A percentile compares a stretch with the other conserved stretches of the same genome.
These are phyloP conservation scores for Hymenoscyphus occultus DNA, from an alignment of 2,329 filamentous ascomycete species.

Conservation along the genomic window DNA sequence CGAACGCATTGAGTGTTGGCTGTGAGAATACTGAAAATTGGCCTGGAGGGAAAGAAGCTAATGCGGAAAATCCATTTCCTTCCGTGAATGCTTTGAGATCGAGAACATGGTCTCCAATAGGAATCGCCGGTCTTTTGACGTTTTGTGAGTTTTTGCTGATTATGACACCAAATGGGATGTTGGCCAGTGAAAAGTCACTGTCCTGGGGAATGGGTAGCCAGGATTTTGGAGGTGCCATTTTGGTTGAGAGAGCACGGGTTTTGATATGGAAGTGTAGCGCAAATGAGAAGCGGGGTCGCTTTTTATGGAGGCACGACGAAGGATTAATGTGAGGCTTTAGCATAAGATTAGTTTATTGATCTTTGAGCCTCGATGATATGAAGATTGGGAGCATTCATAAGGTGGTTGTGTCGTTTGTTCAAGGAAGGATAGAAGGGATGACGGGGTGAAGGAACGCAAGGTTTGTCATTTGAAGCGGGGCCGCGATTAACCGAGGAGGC, in stretches of 20 bases:
- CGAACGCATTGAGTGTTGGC: conserved; percentile 69
- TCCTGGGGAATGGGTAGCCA: conserved; percentile 34
- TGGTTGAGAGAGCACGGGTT: conserved; percentile 12
- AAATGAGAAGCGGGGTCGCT: not conserved
- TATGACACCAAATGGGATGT: conserved; percentile 76
- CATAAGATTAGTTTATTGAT: not conserved
- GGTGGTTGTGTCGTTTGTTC: not conserved
- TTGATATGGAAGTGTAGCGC: conserved; percentile 3
- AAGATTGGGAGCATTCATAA: not conserved
- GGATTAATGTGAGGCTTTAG: not conserved
- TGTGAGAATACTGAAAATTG: conserved; percentile 61
- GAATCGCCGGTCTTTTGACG: conserved; percentile 57
- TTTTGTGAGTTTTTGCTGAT: conserved; percentile 45
- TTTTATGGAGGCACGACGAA: not conserved
- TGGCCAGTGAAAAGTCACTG: conserved; percentile 63
- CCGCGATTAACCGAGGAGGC: not conserved
- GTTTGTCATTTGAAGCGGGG: not conserved
- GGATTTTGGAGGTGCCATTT: conserved; percentile 34
- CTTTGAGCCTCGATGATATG: not conserved
- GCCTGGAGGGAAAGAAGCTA: conserved; percentile 47
- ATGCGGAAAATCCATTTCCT: conserved; percentile 55
- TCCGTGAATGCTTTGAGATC: conserved; percentile 62
- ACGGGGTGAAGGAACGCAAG: not conserved
- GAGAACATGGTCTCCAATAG: conserved; percentile 65
- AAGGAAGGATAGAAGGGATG: not conserved